Base-by-base conservation (phyloP, 257 asterid species). In the Hygrophila difformis region DNA sequence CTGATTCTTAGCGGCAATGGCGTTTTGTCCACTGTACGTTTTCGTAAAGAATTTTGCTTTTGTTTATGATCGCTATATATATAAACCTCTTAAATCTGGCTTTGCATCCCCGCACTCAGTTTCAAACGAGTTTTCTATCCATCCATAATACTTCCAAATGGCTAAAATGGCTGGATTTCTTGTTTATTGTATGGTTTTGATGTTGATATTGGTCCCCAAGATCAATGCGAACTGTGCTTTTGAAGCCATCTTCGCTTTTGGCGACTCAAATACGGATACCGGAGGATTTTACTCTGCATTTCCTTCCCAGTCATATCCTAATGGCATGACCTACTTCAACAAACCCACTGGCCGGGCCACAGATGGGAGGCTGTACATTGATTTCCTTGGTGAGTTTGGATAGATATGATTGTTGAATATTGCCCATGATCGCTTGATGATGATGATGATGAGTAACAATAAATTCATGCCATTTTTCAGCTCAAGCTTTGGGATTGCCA, bases 251-350 rank as follows among this genome's bases (percentile, higher is more conserved):
- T 81, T 84, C 76, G 61, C 40, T 31, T 84, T 84, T 20, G 95
- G 94, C 0, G 94, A 84, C 60, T 84, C 93, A 3, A 80, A 80
- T 39, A 55, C 95, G 0, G 93, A 81, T 44, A 77, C 86, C 0
- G 84, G 93, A 8, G 89, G 95, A 6, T 81, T 70, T 19, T 68
- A 41, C 42, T 62, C 85, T 3, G 91, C 87, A 4, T 87, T 83
- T 34, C 94, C 94, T 22, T 56, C 87, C 23, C 82, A 72, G 55
- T 36, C 59, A 0, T 54, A 75, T 2, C 96, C 96, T 0, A 8
- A 74, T 42, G 96, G 94, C 55, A 75, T 79, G 83, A 75, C 93
- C 18, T 87, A 64, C 64, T 87, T 83, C 69, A 62, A 57, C 4
- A 77, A 13, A 44, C 91, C 94, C 2, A 74, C 69, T 6, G 93